Base-by-base conservation (phyloP, 2,329 filamentous ascomycete species). In the Fusarium anguioides region DNA sequence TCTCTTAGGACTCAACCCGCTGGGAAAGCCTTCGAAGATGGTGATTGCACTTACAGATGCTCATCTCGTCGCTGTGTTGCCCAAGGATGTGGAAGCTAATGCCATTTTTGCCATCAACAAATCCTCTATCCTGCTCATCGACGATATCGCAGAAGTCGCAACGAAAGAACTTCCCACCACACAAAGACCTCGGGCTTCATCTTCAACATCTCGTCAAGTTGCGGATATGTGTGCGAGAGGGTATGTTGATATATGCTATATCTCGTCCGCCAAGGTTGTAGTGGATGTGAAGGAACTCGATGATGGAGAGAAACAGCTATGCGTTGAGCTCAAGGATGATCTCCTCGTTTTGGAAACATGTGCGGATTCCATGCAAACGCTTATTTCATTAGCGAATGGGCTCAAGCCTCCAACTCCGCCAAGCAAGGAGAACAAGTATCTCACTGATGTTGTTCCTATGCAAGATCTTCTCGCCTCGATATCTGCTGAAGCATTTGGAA, bases 361-460 rank as follows among this genome's bases (percentile, higher is more conserved):
- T 73, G 96, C 96, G 27, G 96, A 99, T 78, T 99, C 96, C 3
- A 98, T 94, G 0, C 94, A 97, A 76, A 99, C 96, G 0, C 84
- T 99, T 15, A 90, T 97, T 50, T 85, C 87, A 3, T 85, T 97
- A 39, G 80, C 94, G 17, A 93, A 91, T 72, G 94, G 91, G 1
- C 83, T 99, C 6, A 89, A 90, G 35, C 96, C 95, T 6, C 95
- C 96, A 2, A 89, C 88, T 9, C 91, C 94, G 1, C 93, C 94
- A 2, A 95, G 87, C 73, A 93, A 91, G 63, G 90, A 91, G 69
- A 87, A 90, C 67, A 96, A 96, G 75, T 99, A 97, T 76, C 87
- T 92, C 33, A 97, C 94, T 1, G 88, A 95, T 63, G 86, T 97
- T 5, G 89, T 97, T 60, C 94, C 94, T 0, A 86, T 99, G 8